A percentile compares a stretch with the other conserved stretches of the same genome.
phyloP scores from a whole-genome alignment of 805 yeast species.

The Hanseniaspora mollemarum region DNA sequence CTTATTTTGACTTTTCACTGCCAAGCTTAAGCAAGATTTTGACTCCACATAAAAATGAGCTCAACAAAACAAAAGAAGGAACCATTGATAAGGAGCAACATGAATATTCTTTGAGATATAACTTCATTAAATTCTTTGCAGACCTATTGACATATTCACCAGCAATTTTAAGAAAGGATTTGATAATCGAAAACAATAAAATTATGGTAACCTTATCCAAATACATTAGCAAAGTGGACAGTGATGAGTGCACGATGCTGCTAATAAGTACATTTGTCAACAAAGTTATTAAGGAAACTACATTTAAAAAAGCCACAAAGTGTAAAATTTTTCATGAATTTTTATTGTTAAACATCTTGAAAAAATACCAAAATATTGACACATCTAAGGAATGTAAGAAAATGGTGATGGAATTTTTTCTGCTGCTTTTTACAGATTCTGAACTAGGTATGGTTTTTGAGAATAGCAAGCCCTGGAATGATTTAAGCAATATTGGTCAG shows the following conservation, averaged over 20 bases:
- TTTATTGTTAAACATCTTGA: slow-evolving; percentile 47
- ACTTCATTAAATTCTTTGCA: slow-evolving; percentile 54
- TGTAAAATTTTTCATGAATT: slow-evolving; percentile 69
- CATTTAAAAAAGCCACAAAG: slow-evolving; percentile 57
- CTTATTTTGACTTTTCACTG: slow-evolving; percentile 56
- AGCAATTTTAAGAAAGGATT: slow-evolving; percentile 50
- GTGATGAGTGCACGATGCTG: slow-evolving; percentile 31
- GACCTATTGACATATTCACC: slow-evolving; percentile 40
- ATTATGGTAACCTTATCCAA: slow-evolving; percentile 60
- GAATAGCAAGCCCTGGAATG: slow-evolving; percentile 45
- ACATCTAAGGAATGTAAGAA: slow-evolving; percentile 29
- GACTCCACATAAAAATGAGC: slow-evolving; percentile 40
- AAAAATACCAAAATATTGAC: slow-evolving; percentile 37
- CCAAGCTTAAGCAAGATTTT: slow-evolving; percentile 52
- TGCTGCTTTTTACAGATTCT: slow-evolving; percentile 39
- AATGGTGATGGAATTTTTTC: slow-evolving; percentile 38
- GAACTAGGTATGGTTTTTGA: slow-evolving; percentile 37
- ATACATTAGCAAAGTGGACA: slow-evolving; percentile 44
- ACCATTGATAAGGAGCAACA: slow-evolving; percentile 27
- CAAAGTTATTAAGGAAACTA: slow-evolving; percentile 45
- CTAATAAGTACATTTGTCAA: slow-evolving; percentile 40
- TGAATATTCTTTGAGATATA: slow-evolving; percentile 41
- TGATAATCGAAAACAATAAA: slow-evolving; percentile 45
- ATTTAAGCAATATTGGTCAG: slow-evolving; percentile 21
- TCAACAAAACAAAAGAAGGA: slow-evolving; percentile 27